Percentiles rank a stretch among this genome's conserved stretches.
phyloP scores from a whole-genome alignment of 257 asterid species.

The Solanum raphanifolium region DNA sequence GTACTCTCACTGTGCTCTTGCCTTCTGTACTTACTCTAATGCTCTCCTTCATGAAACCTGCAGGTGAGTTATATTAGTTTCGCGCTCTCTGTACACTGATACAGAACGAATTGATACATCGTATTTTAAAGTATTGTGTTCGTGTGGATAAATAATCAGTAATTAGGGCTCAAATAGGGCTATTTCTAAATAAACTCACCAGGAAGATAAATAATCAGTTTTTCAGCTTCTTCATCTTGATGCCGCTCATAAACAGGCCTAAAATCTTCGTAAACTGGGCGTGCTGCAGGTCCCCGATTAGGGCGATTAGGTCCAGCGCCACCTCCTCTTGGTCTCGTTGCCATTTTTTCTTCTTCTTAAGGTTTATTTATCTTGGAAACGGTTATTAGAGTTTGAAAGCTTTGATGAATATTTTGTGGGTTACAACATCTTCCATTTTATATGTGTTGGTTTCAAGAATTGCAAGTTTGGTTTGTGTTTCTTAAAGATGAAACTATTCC shows the following conservation, averaged over 20 bases:
- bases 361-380: not conserved
- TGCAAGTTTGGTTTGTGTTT: not conserved
- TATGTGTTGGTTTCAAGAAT: not conserved
- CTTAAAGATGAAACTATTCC: constrained; percentile 29
- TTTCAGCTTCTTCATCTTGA: constrained; percentile 43
- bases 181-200: constrained; percentile 20
- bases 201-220: constrained; percentile 51
- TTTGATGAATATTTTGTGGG: not conserved
- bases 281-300: constrained; percentile 9
- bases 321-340: constrained; percentile 27
- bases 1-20: constrained; percentile 35
- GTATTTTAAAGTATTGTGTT: not conserved
- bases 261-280: constrained; percentile 48
- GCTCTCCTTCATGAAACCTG: constrained; percentile 55
- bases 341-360: constrained; percentile 16
- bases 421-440: not conserved
- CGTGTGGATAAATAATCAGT: not conserved
- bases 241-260: constrained; percentile 53
- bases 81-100: not conserved
- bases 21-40: constrained; percentile 61
- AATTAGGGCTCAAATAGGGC: not conserved
- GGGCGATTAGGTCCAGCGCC: not conserved
- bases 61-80: not conserved
- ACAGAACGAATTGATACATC: not conserved
- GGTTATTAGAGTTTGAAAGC: not conserved